Evolutionary conservation across 1,139 yeast genomes (phyloP), one percentile per base, ranked within the genome.

Genomic region (Taiozyma sp.): DNA sequence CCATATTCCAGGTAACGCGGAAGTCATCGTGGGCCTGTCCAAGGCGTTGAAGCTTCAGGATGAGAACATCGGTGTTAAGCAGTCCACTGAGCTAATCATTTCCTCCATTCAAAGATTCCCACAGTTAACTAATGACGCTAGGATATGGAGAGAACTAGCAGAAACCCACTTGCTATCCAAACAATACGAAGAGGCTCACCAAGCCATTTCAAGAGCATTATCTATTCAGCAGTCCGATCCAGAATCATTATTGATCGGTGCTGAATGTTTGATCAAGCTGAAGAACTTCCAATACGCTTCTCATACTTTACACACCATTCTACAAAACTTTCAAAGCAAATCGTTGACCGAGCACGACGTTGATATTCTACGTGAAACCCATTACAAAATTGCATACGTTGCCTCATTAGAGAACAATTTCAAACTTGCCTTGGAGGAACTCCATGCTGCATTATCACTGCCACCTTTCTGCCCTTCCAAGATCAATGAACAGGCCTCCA

Each of bases 381-480:
- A 79, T 62, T 75, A 80, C 4, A 81, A 79, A 57, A 65, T 80
- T 51, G 83, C 82, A 0, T 76, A 79, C 10, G 70, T 80, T 30
- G 79, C 80, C 13, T 75, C 79, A 3, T 72, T 76, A n/a, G 79
- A 78, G 44, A 77, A 77, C 23, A 73, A 79, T 58, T 70, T 75
- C 47, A 80, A 78, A 51, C 59, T 69, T 43, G 75, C 80, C 24
- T 73, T 76, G 16, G 68, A 73, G 12, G 84, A 80, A 59, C 62
- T 80, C 38, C 70, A 75, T 14, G 73, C 76, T 1, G 78, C 83
- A 0, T 66, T 80, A 50, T 70, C 79, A 32, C 65, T 78, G 44
- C 79, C 79, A 1, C 79, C 82, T 2, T 77, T 79, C 14, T 75
- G 80, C 14, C 66, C 73, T 36, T 69, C 74, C 5, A 66, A 78